A percentile compares a stretch with the other conserved stretches of the same genome.
Conservation (phyloP, 2,329 filamentous ascomycete species). For the Gremmenia infestans region DNA sequence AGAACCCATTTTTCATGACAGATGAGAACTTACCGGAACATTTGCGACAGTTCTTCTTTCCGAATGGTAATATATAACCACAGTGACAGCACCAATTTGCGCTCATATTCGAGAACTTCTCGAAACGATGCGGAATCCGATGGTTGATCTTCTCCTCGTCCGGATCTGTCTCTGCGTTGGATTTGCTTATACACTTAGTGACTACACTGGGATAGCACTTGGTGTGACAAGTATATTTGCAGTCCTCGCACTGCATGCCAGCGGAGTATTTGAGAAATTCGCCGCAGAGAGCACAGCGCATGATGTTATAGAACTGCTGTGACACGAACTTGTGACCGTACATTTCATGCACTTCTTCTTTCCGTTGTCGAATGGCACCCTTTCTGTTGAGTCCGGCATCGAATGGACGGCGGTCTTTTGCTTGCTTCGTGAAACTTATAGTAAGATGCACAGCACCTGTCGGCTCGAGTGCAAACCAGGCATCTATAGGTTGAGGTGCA, state of each 20-base stretch:
- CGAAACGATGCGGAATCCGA: slow-evolving; percentile 94
- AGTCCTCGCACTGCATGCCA: slow-evolving; percentile 98
- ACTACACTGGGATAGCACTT: slow-evolving; percentile 97
- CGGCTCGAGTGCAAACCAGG: slow-evolving; percentile 96
- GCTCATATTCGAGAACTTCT: slow-evolving; percentile 93
- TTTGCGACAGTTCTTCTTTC: slow-evolving; percentile 90
- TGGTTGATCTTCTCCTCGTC: slow-evolving; percentile 99
- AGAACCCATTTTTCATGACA: neutral
- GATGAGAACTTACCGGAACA: slow-evolving; percentile 63
- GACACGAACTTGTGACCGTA: slow-evolving; percentile 99
- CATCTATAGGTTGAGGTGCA: slow-evolving; percentile 63
- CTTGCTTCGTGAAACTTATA: slow-evolving; percentile 88
- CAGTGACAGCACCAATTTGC: slow-evolving; percentile 99
- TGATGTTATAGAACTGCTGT: slow-evolving; percentile 99
- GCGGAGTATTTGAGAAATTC: slow-evolving; percentile 98
- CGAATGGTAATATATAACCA: slow-evolving; percentile 90
- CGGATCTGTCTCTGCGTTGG: slow-evolving; percentile 94
- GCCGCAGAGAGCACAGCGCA: slow-evolving; percentile 96
- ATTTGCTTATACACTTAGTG: slow-evolving; percentile 99
- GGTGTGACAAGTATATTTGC: slow-evolving; percentile 98
- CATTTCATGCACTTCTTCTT: slow-evolving; percentile 97
- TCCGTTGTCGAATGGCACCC: slow-evolving; percentile 92
- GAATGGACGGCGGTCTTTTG: slow-evolving; percentile 74
- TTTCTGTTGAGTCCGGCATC: slow-evolving; percentile 90
- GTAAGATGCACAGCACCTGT: slow-evolving; percentile 88